Percentiles rank a stretch among this genome's conserved stretches.
Conservation (phyloP, 306 rosid genomes). For the Sicyos edulis region DNA sequence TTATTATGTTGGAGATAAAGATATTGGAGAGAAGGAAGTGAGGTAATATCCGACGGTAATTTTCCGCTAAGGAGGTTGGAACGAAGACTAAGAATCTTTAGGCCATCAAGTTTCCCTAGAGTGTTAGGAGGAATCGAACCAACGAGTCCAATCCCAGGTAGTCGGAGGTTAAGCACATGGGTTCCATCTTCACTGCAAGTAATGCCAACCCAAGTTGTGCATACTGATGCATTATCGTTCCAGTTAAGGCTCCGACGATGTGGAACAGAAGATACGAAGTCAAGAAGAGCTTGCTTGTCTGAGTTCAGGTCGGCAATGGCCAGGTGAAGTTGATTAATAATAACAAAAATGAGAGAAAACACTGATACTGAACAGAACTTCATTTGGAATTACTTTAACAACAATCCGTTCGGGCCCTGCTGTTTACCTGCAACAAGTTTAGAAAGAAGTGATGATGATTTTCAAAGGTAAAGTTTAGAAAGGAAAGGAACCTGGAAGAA, state of each 20-base stretch:
- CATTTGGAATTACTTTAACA: constrained; percentile 36
- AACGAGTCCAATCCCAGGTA: constrained; percentile 76
- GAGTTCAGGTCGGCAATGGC: constrained; percentile 56
- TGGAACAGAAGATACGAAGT: constrained; percentile 66
- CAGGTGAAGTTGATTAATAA: constrained; percentile 37
- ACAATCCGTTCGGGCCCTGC: constrained; percentile 15
- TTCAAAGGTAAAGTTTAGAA: no score
- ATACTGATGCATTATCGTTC: constrained; percentile 41
- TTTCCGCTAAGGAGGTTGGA: constrained; percentile 69
- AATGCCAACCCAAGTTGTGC: constrained; percentile 65
- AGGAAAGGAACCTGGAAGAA: no score
- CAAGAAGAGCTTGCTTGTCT: no score
- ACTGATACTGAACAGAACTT: constrained; percentile 35
- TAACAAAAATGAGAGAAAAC: constrained; percentile 36
- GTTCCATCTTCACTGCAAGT: constrained; percentile 39
- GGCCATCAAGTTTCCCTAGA: constrained; percentile 69
- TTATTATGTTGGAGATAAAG: constrained; percentile 78
- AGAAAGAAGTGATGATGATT: not conserved
- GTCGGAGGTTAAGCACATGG: constrained; percentile 49
- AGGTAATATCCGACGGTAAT: constrained; percentile 64
- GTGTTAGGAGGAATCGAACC: constrained; percentile 72
- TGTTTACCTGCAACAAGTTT: constrained; percentile 26
- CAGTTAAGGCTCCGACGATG: constrained; percentile 60
- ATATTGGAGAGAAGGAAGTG: constrained; percentile 64
- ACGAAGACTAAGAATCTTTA: constrained; percentile 62